phyloP scores from a whole-genome alignment of 2,329 filamentous ascomycete species.

The Septoria linicola region DNA sequence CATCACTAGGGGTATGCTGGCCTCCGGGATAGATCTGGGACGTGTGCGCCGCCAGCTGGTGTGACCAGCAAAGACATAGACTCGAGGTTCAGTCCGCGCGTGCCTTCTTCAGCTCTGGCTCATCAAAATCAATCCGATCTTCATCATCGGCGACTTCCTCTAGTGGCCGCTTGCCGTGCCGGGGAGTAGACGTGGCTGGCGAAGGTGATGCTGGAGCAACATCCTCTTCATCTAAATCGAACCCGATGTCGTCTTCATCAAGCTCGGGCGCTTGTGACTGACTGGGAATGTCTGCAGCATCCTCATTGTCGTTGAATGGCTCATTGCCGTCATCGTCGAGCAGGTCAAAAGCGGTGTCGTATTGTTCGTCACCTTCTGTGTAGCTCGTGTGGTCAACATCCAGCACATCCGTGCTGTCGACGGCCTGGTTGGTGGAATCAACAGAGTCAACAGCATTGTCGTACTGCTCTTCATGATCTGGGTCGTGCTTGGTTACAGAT shows the following conservation, averaged over 20 bases:
- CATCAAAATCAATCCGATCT: conserved; percentile 28
- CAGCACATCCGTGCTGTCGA: conserved; percentile 15
- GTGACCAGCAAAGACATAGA: background rate
- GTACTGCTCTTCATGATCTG: no score
- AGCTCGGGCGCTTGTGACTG: conserved; percentile 6
- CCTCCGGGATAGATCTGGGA: no score
- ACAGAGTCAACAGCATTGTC: background rate
- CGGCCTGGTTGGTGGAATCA: conserved; percentile 1
- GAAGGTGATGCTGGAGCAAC: conserved; percentile 1
- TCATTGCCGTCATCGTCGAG: conserved; percentile 26
- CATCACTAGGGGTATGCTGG: background rate
- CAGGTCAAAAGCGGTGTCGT: conserved; percentile 23
- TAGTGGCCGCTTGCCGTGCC: conserved; percentile 36
- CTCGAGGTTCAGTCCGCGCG: conserved; percentile 17
- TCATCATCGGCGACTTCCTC: conserved; percentile 32
- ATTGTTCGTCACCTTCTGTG: conserved; percentile 26
- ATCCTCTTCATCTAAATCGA: conserved; percentile 31
- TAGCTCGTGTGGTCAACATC: background rate
- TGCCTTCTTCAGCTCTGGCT: conserved; percentile 31
- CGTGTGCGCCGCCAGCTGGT: background rate
- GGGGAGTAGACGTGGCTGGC: conserved; percentile 24
- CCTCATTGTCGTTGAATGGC: conserved; percentile 19
- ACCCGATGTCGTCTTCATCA: conserved; percentile 31
- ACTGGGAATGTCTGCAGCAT: conserved; percentile 6
- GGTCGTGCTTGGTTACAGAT: no score